Evolutionary conservation across 2,329 filamentous ascomycete species (phyloP).

Genomic region (Fusarium sp.): DNA sequence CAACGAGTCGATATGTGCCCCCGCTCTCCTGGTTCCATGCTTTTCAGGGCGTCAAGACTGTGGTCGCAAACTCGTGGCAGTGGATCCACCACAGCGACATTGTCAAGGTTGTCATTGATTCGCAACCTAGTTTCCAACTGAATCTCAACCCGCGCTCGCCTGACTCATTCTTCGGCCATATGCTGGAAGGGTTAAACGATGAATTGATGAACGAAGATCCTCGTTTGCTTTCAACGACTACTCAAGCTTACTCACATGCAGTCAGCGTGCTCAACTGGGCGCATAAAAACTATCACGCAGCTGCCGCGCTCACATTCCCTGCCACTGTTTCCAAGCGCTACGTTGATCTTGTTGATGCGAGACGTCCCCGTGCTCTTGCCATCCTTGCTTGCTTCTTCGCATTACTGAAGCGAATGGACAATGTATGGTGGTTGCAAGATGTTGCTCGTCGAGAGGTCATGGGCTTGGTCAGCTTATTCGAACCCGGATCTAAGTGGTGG

Average conservation of each 20-base stretch:
- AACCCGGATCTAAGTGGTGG: constrained; percentile 70
- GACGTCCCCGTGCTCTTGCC: constrained; percentile 70
- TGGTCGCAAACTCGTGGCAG: constrained; percentile 73
- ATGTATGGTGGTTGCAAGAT: constrained; percentile 77
- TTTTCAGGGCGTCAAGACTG: constrained; percentile 74
- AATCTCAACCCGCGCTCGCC: constrained; percentile 64
- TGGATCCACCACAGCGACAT: constrained; percentile 69
- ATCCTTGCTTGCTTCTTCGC: constrained; percentile 76
- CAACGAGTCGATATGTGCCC: constrained; percentile 63
- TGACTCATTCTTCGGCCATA: constrained; percentile 69
- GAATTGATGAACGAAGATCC: constrained; percentile 59
- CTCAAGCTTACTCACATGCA: constrained; percentile 71
- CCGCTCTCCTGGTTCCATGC: constrained; percentile 75
- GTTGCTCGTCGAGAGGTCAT: constrained; percentile 74
- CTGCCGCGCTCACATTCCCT: constrained; percentile 71
- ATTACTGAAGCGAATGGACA: constrained; percentile 70
- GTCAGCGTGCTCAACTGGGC: constrained; percentile 76
- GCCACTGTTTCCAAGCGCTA: constrained; percentile 72
- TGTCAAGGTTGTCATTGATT: constrained; percentile 71
- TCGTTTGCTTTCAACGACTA: constrained; percentile 48
- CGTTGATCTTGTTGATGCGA: constrained; percentile 68
- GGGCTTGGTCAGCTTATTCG: constrained; percentile 70
- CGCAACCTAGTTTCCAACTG: constrained; percentile 71
- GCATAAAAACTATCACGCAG: constrained; percentile 69
- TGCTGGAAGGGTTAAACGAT: constrained; percentile 68